Percentiles rank a stretch among this genome's conserved stretches.
phyloP scores from a whole-genome alignment of 495 filamentous ascomycete genomes.

The Oidiodendron maius region DNA sequence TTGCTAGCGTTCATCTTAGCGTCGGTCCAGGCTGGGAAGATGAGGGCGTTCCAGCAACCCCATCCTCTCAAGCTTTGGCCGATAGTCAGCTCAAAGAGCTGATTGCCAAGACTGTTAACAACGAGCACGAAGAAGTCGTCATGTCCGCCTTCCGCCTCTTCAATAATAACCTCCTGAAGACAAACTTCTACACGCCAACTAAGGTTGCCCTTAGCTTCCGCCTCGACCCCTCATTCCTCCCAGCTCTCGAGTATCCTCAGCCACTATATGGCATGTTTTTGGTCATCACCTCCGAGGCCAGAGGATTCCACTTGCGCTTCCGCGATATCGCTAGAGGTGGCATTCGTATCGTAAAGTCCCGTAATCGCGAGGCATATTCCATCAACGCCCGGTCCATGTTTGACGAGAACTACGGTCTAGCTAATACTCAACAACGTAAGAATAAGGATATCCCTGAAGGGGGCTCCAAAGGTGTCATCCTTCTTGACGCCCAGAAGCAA shows the following conservation, averaged over 20 bases:
- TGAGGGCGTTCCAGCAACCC: slow-evolving; percentile 60
- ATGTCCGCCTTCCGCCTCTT: slow-evolving; percentile 96
- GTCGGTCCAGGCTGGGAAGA: slow-evolving; percentile 60
- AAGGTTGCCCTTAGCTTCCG: slow-evolving; percentile 98
- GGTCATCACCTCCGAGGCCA: slow-evolving; percentile 92
- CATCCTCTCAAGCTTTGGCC: slow-evolving; percentile 68
- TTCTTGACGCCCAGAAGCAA: slow-evolving; percentile 89
- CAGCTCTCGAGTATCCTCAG: slow-evolving; percentile 86
- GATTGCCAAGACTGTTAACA: slow-evolving; percentile 74
- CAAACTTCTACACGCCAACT: slow-evolving; percentile 98
- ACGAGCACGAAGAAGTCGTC: slow-evolving; percentile 97
- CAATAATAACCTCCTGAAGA: slow-evolving; percentile 86
- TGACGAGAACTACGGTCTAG: slow-evolving; percentile 97
- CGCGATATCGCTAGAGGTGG: slow-evolving; percentile 94
- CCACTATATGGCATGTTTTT: slow-evolving; percentile 97
- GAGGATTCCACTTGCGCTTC: slow-evolving; percentile 96
- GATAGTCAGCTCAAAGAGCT: slow-evolving; percentile 71
- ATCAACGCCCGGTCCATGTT: slow-evolving; percentile 96
- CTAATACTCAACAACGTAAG: slow-evolving; percentile 98
- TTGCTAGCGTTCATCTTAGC: slow-evolving; percentile 86
- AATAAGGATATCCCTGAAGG: slow-evolving; percentile 99
- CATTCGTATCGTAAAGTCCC: slow-evolving; percentile 96
- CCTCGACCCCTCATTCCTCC: slow-evolving; percentile 81
- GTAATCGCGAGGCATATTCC: slow-evolving; percentile 87
- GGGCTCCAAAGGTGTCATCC: slow-evolving; percentile 94